Conservation (phyloP, 2,329 filamentous ascomycete species). For the Verticillium dahliae region DNA sequence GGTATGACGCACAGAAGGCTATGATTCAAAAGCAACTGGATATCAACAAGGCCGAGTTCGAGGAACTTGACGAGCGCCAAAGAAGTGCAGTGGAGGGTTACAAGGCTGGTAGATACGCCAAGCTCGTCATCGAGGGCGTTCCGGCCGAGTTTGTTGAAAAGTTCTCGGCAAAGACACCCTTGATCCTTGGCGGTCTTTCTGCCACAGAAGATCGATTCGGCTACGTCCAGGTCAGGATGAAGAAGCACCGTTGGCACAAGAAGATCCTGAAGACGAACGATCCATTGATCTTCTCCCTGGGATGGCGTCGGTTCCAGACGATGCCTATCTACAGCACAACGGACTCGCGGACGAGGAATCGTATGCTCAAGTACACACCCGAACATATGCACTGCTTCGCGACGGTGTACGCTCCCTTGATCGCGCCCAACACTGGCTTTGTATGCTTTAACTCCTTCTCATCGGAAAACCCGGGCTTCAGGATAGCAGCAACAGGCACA, state of each 20-base stretch:
- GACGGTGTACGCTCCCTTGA: constrained; percentile 90
- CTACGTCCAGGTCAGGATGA: constrained; percentile 92
- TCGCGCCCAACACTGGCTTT: constrained; percentile 94
- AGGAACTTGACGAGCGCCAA: constrained; percentile 76
- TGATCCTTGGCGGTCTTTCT: constrained; percentile 86
- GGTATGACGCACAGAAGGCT: constrained; percentile 97
- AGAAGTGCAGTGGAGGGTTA: constrained; percentile 82
- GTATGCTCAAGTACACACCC: constrained; percentile 98
- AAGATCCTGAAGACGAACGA: constrained; percentile 98
- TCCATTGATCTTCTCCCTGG: constrained; percentile 91
- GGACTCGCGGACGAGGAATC: constrained; percentile 85
- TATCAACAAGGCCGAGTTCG: constrained; percentile 94
- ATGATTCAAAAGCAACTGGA: constrained; percentile 90
- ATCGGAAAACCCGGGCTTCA: constrained; percentile 79
- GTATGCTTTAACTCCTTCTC: constrained; percentile 88
- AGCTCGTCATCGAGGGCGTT: constrained; percentile 82
- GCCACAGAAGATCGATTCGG: constrained; percentile 94
- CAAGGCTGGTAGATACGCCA: constrained; percentile 87
- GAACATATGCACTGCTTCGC: constrained; percentile 99
- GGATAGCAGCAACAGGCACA: constrained; percentile 89
- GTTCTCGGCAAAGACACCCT: constrained; percentile 76
- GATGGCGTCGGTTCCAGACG: constrained; percentile 92
- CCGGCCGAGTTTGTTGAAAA: constrained; percentile 81
- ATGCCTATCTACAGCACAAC: constrained; percentile 92
- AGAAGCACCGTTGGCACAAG: constrained; percentile 97